A percentile compares a stretch with the other conserved stretches of the same genome.
Conservation (phyloP, 31 red algal genomes). For the Endocladia muricata region DNA sequence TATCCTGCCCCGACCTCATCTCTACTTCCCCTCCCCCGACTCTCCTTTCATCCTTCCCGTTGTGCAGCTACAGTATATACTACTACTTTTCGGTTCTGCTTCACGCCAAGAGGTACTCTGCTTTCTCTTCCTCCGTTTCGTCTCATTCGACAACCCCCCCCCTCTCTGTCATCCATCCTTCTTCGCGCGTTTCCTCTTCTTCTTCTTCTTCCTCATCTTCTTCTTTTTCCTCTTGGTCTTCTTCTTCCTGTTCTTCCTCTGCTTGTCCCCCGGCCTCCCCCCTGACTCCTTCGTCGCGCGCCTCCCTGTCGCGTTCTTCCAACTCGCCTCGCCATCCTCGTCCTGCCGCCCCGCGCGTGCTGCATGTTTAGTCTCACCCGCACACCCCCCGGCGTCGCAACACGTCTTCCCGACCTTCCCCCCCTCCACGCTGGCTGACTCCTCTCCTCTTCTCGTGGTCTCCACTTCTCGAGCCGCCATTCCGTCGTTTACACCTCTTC, state of each 20-base stretch:
- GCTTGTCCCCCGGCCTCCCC: not conserved
- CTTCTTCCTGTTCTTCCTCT: not conserved
- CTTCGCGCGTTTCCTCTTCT: too few species aligned
- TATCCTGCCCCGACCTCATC: too few species aligned
- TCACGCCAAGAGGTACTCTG: too few species aligned
- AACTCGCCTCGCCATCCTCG: not conserved
- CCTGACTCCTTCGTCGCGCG: not conserved
- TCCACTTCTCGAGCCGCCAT: not conserved
- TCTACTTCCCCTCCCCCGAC: too few species aligned
- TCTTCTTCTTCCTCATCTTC: too few species aligned
- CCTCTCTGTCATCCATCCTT: too few species aligned
- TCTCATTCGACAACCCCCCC: too few species aligned
- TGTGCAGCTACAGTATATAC: too few species aligned
- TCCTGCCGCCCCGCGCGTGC: not conserved
- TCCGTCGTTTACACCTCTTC: not conserved
- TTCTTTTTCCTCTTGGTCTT: too few species aligned
- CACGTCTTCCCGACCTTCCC: constrained; percentile 12
- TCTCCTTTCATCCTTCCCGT: not conserved
- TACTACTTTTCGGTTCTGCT: too few species aligned
- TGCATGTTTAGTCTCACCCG: constrained; percentile 39
- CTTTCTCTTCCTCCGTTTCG: too few species aligned
- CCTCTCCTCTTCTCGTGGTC: not conserved
- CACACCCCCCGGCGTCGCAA: constrained; percentile 40
- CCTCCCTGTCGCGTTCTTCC: not conserved
- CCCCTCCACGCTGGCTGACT: constrained; percentile 39